Conservation (phyloP, 2,329 filamentous ascomycete species). For the Decorospora gaudefroyi region DNA sequence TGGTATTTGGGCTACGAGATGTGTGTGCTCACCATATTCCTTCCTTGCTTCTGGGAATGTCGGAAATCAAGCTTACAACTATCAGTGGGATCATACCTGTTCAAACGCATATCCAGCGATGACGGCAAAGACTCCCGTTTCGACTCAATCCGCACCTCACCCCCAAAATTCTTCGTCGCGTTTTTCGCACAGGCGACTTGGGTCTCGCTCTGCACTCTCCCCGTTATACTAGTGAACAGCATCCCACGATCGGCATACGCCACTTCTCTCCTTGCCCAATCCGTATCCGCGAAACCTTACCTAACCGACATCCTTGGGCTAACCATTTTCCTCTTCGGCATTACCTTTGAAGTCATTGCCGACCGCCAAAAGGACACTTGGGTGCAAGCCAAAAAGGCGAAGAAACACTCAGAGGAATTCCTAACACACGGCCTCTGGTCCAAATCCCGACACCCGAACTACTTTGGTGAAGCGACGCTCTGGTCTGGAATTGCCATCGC, state of each 20-base stretch:
- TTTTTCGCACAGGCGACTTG: constrained; percentile 68
- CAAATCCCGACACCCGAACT: constrained; percentile 67
- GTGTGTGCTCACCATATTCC: constrained; percentile 48
- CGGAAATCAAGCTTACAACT: neutral
- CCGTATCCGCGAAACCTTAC: constrained; percentile 48
- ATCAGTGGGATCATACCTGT: constrained; percentile 67
- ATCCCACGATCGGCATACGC: constrained; percentile 59
- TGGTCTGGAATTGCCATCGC: constrained; percentile 69
- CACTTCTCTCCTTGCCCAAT: constrained; percentile 51
- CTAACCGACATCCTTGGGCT: constrained; percentile 63
- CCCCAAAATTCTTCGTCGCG: constrained; percentile 59
- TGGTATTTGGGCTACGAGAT: constrained; percentile 64
- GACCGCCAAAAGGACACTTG: constrained; percentile 68
- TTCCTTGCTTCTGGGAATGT: neutral
- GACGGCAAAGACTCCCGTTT: constrained; percentile 65
- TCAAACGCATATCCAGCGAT: constrained; percentile 60
- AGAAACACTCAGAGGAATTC: constrained; percentile 70
- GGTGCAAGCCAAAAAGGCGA: constrained; percentile 64
- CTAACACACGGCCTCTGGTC: constrained; percentile 66
- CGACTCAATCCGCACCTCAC: constrained; percentile 58
- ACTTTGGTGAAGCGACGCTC: constrained; percentile 71
- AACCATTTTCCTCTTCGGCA: constrained; percentile 61
- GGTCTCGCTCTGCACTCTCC: constrained; percentile 69
- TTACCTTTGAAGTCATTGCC: constrained; percentile 64
- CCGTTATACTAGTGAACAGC: constrained; percentile 66